phyloP scores from a whole-genome alignment of 2,329 filamentous ascomycete species.

The Fusarium scirpi region DNA sequence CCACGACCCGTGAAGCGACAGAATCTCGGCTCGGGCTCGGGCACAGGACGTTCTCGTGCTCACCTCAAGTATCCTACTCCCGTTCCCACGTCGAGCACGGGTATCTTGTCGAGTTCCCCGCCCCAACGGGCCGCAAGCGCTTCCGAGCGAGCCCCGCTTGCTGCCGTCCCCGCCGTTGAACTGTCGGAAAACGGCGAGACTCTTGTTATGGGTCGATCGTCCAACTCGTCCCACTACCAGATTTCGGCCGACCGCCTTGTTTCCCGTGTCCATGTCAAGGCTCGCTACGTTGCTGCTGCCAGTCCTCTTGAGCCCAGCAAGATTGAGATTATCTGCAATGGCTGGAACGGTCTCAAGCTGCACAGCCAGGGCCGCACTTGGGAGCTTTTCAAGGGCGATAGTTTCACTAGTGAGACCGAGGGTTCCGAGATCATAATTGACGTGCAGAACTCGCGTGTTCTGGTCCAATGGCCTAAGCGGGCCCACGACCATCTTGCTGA shows the following conservation, averaged over 20 bases:
- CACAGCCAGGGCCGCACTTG: conserved; percentile 91
- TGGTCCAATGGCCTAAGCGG: conserved; percentile 85
- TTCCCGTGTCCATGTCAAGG: conserved; percentile 92
- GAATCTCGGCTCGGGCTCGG: conserved; percentile 51
- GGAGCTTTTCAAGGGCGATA: conserved; percentile 88
- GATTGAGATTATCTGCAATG: conserved; percentile 90
- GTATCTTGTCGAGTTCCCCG: conserved; percentile 89
- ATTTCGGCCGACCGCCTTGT: conserved; percentile 92
- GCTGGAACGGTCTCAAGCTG: conserved; percentile 95
- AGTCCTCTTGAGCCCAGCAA: conserved; percentile 77
- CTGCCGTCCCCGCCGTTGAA: conserved; percentile 83
- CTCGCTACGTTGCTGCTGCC: conserved; percentile 79
- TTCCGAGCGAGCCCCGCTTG: conserved; percentile 85
- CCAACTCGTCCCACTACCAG: conserved; percentile 95
- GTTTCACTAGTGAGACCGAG: conserved; percentile 89
- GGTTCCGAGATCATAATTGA: conserved; percentile 93
- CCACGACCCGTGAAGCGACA: conserved; percentile 78
- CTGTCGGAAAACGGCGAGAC: conserved; percentile 84
- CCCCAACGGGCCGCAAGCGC: conserved; percentile 69
- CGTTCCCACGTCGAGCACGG: conserved; percentile 91
- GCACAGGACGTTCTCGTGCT: conserved; percentile 51
- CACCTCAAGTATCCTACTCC: conserved; percentile 89
- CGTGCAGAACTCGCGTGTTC: conserved; percentile 90
- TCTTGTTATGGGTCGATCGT: conserved; percentile 90
- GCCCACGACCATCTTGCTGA: conserved; percentile 69